Base-by-base conservation (phyloP, 495 filamentous ascomycete species). In the Podospora pseudocomata region DNA sequence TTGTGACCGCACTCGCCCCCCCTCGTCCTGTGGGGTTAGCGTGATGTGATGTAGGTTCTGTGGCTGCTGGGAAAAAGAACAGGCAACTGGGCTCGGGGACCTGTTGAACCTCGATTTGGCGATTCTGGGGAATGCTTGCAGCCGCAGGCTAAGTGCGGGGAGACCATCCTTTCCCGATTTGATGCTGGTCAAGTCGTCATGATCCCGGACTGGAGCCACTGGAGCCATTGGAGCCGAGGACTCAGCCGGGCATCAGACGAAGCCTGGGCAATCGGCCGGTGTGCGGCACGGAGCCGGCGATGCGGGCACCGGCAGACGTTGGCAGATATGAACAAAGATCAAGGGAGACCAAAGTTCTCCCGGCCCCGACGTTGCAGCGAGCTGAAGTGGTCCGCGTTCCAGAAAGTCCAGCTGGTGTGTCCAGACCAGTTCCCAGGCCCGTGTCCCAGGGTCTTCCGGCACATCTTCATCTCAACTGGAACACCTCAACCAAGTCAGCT, bases 121-220 rank as follows among this genome's bases (percentile, higher is more conserved):
- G 28, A 63, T 63, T 32, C 67, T 60, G 67, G 67, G 67, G 67
- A 59, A 58, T n/a, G 61, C 53, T 44, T 65, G 64, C 67, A 69
- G 64, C 26, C 65, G 23, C 54, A 26, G 58, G 23, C 23, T 34
- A 44, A 65, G 34, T 65, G 67, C 61, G 64, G 67, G 67, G 67
- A 66, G 63, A 18, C 26, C 58, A 65, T 63, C 67, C 67, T 59
- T 69, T 59, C 58, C 44, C n/a, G 59, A 19, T 63, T 65, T 44
- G 49, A 63, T 57, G 30, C 20, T 58, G 44, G 30, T 53, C 44
- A 60, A 60, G 32, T 60, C 19, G 39, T 30, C 53, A 32, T 44
- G 49, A 32, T 19, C 30, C 23, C 26, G 1, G 30, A 11, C 27
- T 3, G 18, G 54, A 65, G 55, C 62, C 34, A 23, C 0, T 23